Percentiles rank a stretch among this genome's conserved stretches.
Evolutionary conservation across 1,139 yeast genomes (phyloP).

Genomic region (Pichia sorboxylosa): DNA sequence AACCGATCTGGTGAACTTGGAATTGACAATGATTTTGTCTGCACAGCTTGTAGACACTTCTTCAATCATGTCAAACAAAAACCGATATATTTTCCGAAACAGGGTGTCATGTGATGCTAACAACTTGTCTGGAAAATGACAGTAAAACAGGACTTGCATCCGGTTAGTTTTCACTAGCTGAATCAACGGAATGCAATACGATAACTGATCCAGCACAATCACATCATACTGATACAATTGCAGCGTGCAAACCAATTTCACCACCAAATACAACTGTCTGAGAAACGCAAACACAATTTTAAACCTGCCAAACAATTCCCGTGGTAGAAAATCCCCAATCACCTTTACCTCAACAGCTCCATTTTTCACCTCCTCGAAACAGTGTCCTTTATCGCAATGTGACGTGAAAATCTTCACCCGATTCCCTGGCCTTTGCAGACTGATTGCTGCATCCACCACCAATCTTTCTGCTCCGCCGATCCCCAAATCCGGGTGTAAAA

Average conservation of each 20-base stretch:
- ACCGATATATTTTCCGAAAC: slow-evolving; percentile 54
- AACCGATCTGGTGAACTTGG: slow-evolving; percentile 64
- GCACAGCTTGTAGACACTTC: slow-evolving; percentile 68
- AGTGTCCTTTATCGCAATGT: slow-evolving; percentile 75
- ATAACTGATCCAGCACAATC: slow-evolving; percentile 77
- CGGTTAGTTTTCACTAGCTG: slow-evolving; percentile 31
- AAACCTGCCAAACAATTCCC: slow-evolving; percentile 50
- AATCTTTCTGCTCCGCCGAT: slow-evolving; percentile 96
- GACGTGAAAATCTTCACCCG: slow-evolving; percentile 68
- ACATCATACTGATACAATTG: slow-evolving; percentile 47
- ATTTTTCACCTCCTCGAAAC: slow-evolving; percentile 76
- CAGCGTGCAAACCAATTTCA: slow-evolving; percentile 38
- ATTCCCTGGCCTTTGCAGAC: slow-evolving; percentile 49
- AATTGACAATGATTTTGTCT: slow-evolving; percentile 77
- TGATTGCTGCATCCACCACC: slow-evolving; percentile 90
- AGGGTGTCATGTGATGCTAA: slow-evolving; percentile 49
- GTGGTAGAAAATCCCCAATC: slow-evolving; percentile 75
- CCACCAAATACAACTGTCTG: slow-evolving; percentile 62
- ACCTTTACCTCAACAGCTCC: slow-evolving; percentile 52
- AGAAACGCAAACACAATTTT: slow-evolving; percentile 74
- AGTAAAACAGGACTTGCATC: slow-evolving; percentile 60
- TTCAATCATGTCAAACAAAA: slow-evolving; percentile 75
- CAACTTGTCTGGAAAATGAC: slow-evolving; percentile 92
- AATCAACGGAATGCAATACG: slow-evolving; percentile 73
- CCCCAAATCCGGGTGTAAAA: slow-evolving; percentile 92